Conservation (phyloP, 805 yeast genomes). For the Wickerhamiella alocasiicola region DNA sequence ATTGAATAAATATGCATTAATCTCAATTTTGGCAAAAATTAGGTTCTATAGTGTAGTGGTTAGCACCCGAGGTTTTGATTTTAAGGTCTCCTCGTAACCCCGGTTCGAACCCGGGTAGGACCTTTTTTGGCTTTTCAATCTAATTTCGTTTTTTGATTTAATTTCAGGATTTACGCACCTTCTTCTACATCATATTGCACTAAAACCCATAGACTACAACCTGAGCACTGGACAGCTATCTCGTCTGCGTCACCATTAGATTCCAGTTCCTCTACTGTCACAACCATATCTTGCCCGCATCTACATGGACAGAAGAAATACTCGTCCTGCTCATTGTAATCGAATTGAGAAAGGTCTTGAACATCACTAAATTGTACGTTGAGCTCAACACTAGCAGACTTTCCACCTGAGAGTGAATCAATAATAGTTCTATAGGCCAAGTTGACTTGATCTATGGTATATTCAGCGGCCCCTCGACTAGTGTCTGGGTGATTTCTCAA, state of each 20-base stretch:
- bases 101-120: constrained; percentile 17
- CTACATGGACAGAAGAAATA: constrained; percentile 27
- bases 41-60: constrained; percentile 16
- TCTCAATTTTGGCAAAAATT: too few relatives aligned
- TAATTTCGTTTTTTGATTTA: too few relatives aligned
- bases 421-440: constrained; percentile 49
- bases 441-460: constrained; percentile 37
- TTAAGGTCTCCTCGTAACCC: constrained; percentile 11
- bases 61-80: constrained; percentile 16
- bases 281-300: constrained; percentile 37
- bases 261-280: constrained; percentile 52
- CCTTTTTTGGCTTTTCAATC: constrained; percentile 6
- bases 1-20: too few relatives aligned
- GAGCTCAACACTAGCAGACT: constrained; percentile 29
- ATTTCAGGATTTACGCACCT: too few relatives aligned
- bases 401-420: constrained; percentile 30
- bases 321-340: constrained; percentile 27
- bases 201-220: constrained; percentile 78
- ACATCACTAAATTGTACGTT: constrained; percentile 60
- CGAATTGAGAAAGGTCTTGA: constrained; percentile 40
- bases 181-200: constrained; percentile 40
- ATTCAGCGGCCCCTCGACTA: constrained; percentile 1
- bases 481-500: constrained; percentile 71
- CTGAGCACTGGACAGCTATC: constrained; percentile 63
- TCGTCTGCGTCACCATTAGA: constrained; percentile 45